A percentile compares a stretch with the other conserved stretches of the same genome.
These are phyloP conservation scores for Pythium angustatum DNA, from an alignment of 352 stramenopile species.

Conservation along the genomic window DNA sequence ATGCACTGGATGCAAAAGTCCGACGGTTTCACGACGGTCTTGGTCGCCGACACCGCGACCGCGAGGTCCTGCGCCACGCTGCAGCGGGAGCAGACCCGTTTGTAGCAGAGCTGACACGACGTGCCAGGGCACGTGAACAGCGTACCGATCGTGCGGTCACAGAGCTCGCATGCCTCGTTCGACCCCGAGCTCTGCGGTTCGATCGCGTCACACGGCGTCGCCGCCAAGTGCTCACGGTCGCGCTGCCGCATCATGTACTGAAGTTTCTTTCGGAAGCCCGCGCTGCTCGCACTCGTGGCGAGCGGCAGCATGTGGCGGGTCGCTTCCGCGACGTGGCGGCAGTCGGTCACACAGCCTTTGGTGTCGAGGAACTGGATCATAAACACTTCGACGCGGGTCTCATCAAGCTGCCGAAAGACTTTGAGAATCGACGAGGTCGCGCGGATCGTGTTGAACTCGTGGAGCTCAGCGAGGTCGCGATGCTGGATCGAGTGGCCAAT, in stretches of 20 bases:
- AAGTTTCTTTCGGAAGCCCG: constrained; percentile 53
- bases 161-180: constrained; percentile 13
- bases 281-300: constrained; percentile 12
- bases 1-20: constrained; percentile 14
- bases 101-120: constrained; percentile 25
- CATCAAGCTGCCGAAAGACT: constrained; percentile 48
- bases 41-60: not conserved
- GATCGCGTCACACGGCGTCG: not conserved
- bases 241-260: constrained; percentile 38
- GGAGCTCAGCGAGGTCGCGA: constrained; percentile 44
- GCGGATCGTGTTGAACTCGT: constrained; percentile 39
- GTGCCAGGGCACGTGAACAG: constrained; percentile 6
- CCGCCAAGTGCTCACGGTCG: not conserved
- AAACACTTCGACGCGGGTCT: constrained; percentile 46
- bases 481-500: constrained; percentile 55
- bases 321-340: constrained; percentile 30
- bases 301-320: constrained; percentile 26
- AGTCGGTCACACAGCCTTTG: constrained; percentile 7
- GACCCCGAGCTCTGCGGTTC: constrained; percentile 12
- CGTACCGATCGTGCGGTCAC: constrained; percentile 3
- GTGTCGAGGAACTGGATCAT: constrained; percentile 39
- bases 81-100: constrained; percentile 22
- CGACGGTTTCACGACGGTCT: not conserved
- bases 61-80: constrained; percentile 11
- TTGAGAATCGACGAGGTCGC: constrained; percentile 38